phyloP scores from a whole-genome alignment of 208 protist genomes.

The Trypanosoma conorhini region DNA sequence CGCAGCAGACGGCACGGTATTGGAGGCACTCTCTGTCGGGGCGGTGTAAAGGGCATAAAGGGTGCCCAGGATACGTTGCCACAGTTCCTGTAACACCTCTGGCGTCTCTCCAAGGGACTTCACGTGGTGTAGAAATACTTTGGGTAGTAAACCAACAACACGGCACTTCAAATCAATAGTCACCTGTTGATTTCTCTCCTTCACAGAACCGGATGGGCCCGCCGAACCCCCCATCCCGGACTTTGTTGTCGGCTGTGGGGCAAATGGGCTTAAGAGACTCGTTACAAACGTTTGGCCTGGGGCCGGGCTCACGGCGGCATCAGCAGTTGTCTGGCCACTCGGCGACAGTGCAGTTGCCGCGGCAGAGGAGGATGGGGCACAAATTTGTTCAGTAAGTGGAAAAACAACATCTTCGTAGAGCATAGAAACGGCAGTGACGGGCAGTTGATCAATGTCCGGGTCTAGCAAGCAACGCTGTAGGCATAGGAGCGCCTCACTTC shows the following conservation, averaged over 20 bases:
- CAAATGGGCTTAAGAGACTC: slow-evolving; percentile 22
- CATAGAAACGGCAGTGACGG: slow-evolving; percentile 28
- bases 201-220: neutral
- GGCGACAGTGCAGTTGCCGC: neutral
- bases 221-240: neutral
- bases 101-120: slow-evolving; percentile 29
- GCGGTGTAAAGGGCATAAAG: slow-evolving; percentile 74
- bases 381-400: slow-evolving; percentile 71
- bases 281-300: slow-evolving; percentile 11
- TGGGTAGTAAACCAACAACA: slow-evolving; percentile 65
- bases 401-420: slow-evolving; percentile 82
- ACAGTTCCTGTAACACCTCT: slow-evolving; percentile 53
- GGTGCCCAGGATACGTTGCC: slow-evolving; percentile 70
- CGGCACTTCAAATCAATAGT: slow-evolving; percentile 67
- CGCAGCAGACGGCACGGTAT: neutral
- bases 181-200: slow-evolving; percentile 4
- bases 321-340: neutral
- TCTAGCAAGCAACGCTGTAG: slow-evolving; percentile 71
- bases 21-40: slow-evolving; percentile 19
- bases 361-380: slow-evolving; percentile 24
- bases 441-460: slow-evolving; percentile 37
- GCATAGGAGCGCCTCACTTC: slow-evolving; percentile 49
- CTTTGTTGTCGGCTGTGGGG: neutral
- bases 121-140: slow-evolving; percentile 69
- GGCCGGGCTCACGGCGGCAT: neutral